Base-by-base conservation (phyloP, 129 eudicot genomes). In the Arctium lappa region DNA sequence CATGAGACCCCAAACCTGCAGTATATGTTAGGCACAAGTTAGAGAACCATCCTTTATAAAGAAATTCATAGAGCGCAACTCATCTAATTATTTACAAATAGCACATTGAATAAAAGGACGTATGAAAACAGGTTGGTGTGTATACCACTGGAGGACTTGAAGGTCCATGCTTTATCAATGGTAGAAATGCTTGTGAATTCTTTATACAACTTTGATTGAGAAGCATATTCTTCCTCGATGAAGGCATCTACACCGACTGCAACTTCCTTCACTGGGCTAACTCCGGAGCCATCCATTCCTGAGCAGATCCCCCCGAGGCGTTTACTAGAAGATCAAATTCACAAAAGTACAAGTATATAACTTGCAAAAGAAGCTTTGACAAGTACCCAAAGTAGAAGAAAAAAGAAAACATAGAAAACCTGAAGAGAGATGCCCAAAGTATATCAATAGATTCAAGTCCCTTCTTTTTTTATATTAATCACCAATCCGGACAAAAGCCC, bases 91-190 rank as follows among this genome's bases (percentile, higher is more conserved):
- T 27, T 44, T 5, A 9, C 15, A 56, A 39, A 22, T 79, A 13
- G 39, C 18, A 72, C 37, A 16, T 16, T 60, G 68, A 16, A 56
- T 56, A n/a, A 16, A 16, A 16, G 66, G 22, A 60, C 22, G 68
- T 60, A 66, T 15, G 34, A 81, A 65, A 39, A 48, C 2, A 34
- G 11, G 62, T 22, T 22, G 27, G 74, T 72, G 53, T 74, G 31
- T 80, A 46, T 86, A 95, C 99, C 97, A 77, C 9, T 84, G 30
- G 74, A 62, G 65, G 97, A 82, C 76, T 78, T 88, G 78, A 91
- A 90, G 56, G 87, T 84, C 99, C 99, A 96, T 70, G 98, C 98
- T 83, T 90, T 90, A 63, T 93, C 94, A 78, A 91, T 83, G 79
- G 91, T 86, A 46, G 95, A 74, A 65, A 96, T 88, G 66, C 80